Evolutionary conservation across 257 asterid genomes (phyloP).

Genomic region (Nicotiana otophora): DNA sequence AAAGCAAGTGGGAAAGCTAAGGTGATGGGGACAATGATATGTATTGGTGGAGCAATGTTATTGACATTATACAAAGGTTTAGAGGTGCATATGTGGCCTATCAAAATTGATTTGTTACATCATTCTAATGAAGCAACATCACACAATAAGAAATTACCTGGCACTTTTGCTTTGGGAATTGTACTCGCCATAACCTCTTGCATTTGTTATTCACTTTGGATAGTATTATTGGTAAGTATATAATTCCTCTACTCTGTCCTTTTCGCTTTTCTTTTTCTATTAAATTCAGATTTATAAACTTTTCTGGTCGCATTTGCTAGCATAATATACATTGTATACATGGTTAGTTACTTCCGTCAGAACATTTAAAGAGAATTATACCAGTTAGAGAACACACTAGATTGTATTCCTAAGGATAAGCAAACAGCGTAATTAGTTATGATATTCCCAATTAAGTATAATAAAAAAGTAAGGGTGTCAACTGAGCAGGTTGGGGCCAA

Average conservation of each 20-base stretch:
- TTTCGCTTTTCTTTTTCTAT: background rate
- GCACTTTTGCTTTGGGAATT: slow-evolving; percentile 14
- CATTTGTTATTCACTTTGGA: slow-evolving; percentile 19
- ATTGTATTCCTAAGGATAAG: too few species aligned
- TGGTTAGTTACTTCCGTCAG: background rate
- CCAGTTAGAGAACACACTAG: too few species aligned
- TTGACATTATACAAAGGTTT: slow-evolving; percentile 19
- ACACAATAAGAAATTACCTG: background rate
- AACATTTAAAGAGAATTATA: background rate
- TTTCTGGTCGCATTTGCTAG: background rate
- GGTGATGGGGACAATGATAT: slow-evolving; percentile 17
- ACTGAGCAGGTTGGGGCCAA: too few species aligned
- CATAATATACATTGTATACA: background rate
- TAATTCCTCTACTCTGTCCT: background rate
- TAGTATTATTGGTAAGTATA: slow-evolving; percentile 18
- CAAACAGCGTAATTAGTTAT: too few species aligned
- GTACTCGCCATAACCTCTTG: slow-evolving; percentile 17
- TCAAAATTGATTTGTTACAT: slow-evolving; percentile 17
- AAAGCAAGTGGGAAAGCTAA: slow-evolving; percentile 23
- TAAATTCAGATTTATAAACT: background rate
- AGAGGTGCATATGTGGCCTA: slow-evolving; percentile 16
- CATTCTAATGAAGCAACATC: background rate
- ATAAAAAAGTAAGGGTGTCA: too few species aligned
- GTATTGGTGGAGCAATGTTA: slow-evolving; percentile 25
- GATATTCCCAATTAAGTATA: too few species aligned